phyloP scores from a whole-genome alignment of 352 stramenopile species.

The Aphanomyces astaci region DNA sequence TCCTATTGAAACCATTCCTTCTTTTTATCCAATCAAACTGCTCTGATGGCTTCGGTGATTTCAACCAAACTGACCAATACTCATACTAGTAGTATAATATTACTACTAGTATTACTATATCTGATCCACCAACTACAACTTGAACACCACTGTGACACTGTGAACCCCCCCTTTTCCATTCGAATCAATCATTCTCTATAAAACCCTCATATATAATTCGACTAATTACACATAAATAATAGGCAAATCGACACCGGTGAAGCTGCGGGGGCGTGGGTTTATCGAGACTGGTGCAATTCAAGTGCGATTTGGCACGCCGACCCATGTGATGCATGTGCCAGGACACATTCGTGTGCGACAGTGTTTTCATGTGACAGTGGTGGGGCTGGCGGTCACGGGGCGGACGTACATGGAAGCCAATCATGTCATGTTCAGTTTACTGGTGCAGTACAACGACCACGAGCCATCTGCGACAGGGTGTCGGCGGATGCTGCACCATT shows the following conservation, averaged over 20 bases:
- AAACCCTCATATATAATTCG: too few relatives aligned
- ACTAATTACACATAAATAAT: not conserved
- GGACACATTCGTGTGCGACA: slow-evolving; percentile 7
- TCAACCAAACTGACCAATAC: too few relatives aligned
- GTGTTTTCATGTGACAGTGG: slow-evolving; percentile 1
- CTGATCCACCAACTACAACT: too few relatives aligned
- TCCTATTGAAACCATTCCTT: not conserved
- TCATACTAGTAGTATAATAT: too few relatives aligned
- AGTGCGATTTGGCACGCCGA: not conserved
- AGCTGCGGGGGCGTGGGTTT: slow-evolving; percentile 6
- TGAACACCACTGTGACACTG: too few relatives aligned
- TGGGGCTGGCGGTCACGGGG: not conserved
- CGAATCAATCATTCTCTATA: too few relatives aligned
- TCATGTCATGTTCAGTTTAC: not conserved
- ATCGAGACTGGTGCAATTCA: slow-evolving; percentile 9
- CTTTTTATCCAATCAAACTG: too few relatives aligned
- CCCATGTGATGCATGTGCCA: not conserved
- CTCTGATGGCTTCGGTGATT: too few relatives aligned
- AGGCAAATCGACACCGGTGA: slow-evolving; percentile 16
- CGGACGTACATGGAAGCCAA: not conserved
- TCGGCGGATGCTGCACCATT: slow-evolving; percentile 16
- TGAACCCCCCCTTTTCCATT: too few relatives aligned
- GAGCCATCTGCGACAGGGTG: not conserved
- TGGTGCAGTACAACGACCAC: slow-evolving; percentile 1
- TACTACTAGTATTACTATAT: too few relatives aligned